Evolutionary conservation across 805 yeast genomes (phyloP), one percentile per base, ranked within the genome.

Genomic region (Scheffersomyces stipitis): DNA sequence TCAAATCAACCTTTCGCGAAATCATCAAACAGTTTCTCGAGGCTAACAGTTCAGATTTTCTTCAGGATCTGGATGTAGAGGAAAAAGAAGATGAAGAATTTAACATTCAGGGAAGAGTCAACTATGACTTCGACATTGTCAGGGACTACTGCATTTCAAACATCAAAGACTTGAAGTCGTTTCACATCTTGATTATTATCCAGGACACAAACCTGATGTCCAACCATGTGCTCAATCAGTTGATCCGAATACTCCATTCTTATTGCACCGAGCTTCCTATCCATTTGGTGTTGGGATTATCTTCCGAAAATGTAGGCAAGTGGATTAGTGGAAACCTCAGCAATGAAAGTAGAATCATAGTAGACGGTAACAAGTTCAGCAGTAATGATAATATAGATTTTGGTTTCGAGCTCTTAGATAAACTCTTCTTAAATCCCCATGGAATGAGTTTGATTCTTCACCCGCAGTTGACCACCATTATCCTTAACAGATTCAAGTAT

Each of bases 201-300:
- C 69, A 66, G 41, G 73, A 69, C 40, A 49, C 66, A 18, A 64
- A 62, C 38, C 55, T 69, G 5, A 51, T 66, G 13, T 54, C 49
- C 35, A 51, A 52, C 31, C 69, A 63, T 30, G 58, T 60, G 2
- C 36, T 67, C 13, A 66, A 67, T 45, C 71, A 60, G 36, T 43
- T 68, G 24, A 20, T 69, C 10, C 62, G 60, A 36, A 42, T 62
- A 6, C 37, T 67, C 14, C 52, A 58, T 23, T 49, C 60, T 1
- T 60, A 61, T 41, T 31, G 52, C 1, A 17, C 31, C 5, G 38
- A 49, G n/a, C 32, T 59, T 15, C 71, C 71, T 0, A 44, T 65
- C 18, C 58, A 58, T 37, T 36, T 68, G n/a, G 44, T 69, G 20
- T 44, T 69, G 52, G 71, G 67, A 1, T 45, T 69, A 12, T 59